phyloP scores from a whole-genome alignment of 177 flowering plant species.

The Vitis hybrid region DNA sequence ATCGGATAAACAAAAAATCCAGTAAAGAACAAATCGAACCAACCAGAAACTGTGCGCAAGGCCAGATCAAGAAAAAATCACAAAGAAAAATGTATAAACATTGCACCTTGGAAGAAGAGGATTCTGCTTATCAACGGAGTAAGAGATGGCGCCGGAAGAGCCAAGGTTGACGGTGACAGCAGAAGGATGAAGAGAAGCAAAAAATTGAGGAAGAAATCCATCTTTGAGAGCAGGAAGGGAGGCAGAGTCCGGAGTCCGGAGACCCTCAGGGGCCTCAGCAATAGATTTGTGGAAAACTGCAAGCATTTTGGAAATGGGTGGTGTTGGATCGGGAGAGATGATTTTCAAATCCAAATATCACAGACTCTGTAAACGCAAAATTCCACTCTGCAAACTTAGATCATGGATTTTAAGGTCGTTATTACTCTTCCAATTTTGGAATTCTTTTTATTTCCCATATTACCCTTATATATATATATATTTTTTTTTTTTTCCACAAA shows the following conservation, averaged over 20 bases:
- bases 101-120: slow-evolving; percentile 85
- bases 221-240: slow-evolving; percentile 52
- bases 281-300: slow-evolving; percentile 91
- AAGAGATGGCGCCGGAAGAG: slow-evolving; percentile 56
- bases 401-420: no score
- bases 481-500: no score
- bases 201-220: slow-evolving; percentile 54
- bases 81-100: background rate
- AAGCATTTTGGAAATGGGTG: slow-evolving; percentile 54
- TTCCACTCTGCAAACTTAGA: no score
- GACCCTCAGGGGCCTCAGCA: slow-evolving; percentile 81
- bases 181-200: slow-evolving; percentile 54
- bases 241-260: slow-evolving; percentile 48
- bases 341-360: no score
- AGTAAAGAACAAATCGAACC: background rate
- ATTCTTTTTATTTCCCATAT: no score
- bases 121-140: slow-evolving; percentile 63
- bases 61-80: background rate
- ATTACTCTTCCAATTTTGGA: no score
- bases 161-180: slow-evolving; percentile 70
- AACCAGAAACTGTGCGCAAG: background rate
- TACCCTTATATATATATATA: no score
- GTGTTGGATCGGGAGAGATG: no score
- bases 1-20: slow-evolving; percentile 15
- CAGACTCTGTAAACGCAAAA: no score